Percentiles rank a stretch among this genome's conserved stretches.
Conservation (phyloP, 768 basidiomycete genomes). For the Heimioporus sp. region DNA sequence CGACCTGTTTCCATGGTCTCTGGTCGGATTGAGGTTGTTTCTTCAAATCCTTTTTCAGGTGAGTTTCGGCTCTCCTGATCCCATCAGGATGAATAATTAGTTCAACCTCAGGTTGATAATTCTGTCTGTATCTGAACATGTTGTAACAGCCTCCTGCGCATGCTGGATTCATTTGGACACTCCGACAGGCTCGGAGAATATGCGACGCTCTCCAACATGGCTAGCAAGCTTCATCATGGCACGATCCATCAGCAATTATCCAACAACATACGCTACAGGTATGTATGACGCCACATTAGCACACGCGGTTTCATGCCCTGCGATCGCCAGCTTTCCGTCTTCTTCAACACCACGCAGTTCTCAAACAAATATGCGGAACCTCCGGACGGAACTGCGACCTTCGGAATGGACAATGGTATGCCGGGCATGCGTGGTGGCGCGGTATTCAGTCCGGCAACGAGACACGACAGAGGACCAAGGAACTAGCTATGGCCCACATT, state of each 20-base stretch:
- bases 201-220: slow-evolving; percentile 46
- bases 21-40: not conserved
- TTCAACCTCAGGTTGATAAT: too few relatives aligned
- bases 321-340: slow-evolving; percentile 45
- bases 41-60: not conserved
- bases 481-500: slow-evolving; percentile 8
- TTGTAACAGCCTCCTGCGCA: slow-evolving; percentile 3
- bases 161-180: not conserved
- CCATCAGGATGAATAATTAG: too few relatives aligned
- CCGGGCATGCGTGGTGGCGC: slow-evolving; percentile 63
- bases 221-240: slow-evolving; percentile 43
- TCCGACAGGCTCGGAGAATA: slow-evolving; percentile 31
- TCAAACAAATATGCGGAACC: slow-evolving; percentile 60
- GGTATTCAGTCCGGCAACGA: slow-evolving; percentile 53
- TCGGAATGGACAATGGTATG: slow-evolving; percentile 66
- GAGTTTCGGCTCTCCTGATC: not conserved
- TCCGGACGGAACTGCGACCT: slow-evolving; percentile 66
- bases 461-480: slow-evolving; percentile 46
- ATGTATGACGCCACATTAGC: not conserved
- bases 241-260: not conserved
- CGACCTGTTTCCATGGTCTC: too few relatives aligned
- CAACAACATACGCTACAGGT: slow-evolving; percentile 49
- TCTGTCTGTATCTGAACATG: not conserved
- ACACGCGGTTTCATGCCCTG: not conserved
- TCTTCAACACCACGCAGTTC: slow-evolving; percentile 70